Conservation (phyloP, 73 alveolate genomes). For the Paramecium primaurelia region DNA sequence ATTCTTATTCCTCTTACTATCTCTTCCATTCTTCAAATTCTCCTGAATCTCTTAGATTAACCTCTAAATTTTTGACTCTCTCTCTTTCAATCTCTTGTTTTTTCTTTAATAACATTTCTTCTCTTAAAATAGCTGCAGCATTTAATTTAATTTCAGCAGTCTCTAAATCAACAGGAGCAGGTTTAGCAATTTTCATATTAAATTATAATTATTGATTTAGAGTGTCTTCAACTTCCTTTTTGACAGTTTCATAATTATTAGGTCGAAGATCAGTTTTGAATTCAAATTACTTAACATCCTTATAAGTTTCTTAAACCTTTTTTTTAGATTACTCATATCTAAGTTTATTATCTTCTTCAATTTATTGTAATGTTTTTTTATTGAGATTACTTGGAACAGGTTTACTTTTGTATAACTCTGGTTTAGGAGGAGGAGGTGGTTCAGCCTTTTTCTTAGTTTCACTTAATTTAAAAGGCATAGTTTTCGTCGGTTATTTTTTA, state of each 20-base stretch:
- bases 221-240: constrained; percentile 76
- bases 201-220: constrained; percentile 69
- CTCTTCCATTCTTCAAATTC: constrained; percentile 94
- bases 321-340: constrained; percentile 73
- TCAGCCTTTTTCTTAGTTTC: constrained; percentile 90
- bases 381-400: constrained; percentile 85
- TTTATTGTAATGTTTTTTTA: constrained; percentile 79
- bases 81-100: constrained; percentile 89
- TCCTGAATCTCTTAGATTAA: constrained; percentile 91
- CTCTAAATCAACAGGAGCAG: constrained; percentile 75
- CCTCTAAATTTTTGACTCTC: constrained; percentile 86
- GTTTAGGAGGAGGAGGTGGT: constrained; percentile 85
- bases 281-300: constrained; percentile 68
- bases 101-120: constrained; percentile 83
- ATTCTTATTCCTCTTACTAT: constrained; percentile 93
- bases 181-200: constrained; percentile 51
- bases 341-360: constrained; percentile 72
- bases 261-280: constrained; percentile 80
- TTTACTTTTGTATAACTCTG: constrained; percentile 74
- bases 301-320: constrained; percentile 64
- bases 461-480: constrained; percentile 91
- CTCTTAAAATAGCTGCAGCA: constrained; percentile 96
- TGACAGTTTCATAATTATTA: constrained; percentile 69
- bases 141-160: constrained; percentile 90
- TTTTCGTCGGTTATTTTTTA: constrained; percentile 80